phyloP scores from a whole-genome alignment of 2,329 filamentous ascomycete genomes.

The Sphaerulina vaccinii region DNA sequence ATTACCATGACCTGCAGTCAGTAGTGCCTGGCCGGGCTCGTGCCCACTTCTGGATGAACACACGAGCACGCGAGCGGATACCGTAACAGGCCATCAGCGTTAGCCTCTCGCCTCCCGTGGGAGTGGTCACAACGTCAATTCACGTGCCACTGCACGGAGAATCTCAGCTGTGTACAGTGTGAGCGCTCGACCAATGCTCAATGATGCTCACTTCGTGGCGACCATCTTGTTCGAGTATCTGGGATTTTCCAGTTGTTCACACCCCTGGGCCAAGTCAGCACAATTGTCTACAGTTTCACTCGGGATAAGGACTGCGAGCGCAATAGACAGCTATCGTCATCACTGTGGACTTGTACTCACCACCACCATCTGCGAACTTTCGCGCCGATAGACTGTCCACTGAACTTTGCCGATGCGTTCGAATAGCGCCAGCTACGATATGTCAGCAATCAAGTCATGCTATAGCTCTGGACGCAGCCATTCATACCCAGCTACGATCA shows the following conservation, averaged over 20 bases:
- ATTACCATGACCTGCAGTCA: background rate
- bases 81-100: conserved; percentile 2
- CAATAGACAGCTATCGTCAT: background rate
- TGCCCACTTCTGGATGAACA: background rate
- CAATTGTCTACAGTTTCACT: background rate
- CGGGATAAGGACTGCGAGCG: background rate
- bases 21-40: background rate
- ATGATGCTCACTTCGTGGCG: conserved; percentile 6
- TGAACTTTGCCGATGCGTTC: conserved; percentile 76
- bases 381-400: conserved; percentile 74
- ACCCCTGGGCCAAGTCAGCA: conserved; percentile 40
- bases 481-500: conserved; percentile 63
- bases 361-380: conserved; percentile 78
- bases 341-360: background rate
- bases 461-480: background rate
- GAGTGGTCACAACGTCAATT: too few relatives aligned
- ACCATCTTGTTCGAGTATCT: conserved; percentile 16
- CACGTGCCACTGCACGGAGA: too few relatives aligned
- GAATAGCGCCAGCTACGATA: conserved; percentile 72
- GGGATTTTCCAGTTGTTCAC: conserved; percentile 88
- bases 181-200: background rate
- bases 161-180: too few relatives aligned
- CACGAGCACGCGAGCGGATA: background rate
- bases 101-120: too few relatives aligned
- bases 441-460: background rate